Conservation (phyloP, 2,329 filamentous ascomycete species). For the Thielaviopsis ethacetica region DNA sequence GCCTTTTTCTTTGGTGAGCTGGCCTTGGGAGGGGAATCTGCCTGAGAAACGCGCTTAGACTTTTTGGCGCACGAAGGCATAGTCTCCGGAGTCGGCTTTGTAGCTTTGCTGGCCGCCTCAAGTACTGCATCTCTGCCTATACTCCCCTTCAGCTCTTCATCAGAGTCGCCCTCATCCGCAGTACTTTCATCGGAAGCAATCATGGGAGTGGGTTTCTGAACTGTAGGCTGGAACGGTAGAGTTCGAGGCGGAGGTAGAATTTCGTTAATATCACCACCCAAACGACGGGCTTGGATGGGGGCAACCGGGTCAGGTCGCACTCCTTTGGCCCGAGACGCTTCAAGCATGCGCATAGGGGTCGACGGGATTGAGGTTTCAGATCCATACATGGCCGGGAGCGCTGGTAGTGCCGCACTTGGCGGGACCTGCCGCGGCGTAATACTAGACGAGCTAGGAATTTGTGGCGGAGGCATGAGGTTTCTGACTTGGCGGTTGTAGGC, state of each 20-base stretch:
- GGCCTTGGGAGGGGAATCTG: neutral
- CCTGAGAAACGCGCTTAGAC: neutral
- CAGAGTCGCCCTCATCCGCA: neutral
- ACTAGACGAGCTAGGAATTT: neutral
- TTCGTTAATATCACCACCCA: neutral
- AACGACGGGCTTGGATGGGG: neutral
- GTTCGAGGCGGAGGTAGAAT: conserved; percentile 8
- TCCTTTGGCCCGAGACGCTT: neutral
- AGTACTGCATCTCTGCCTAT: neutral
- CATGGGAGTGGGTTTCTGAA: neutral
- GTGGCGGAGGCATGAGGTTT: neutral
- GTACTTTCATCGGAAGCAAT: neutral
- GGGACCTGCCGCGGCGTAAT: neutral
- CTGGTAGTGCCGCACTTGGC: neutral
- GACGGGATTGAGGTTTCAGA: neutral
- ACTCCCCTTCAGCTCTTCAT: neutral
- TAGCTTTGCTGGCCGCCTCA: neutral
- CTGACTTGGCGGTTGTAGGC: neutral
- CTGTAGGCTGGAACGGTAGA: conserved; percentile 4
- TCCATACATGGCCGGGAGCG: neutral
- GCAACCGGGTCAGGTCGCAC: neutral
- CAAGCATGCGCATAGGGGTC: neutral
- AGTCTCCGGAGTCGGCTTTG: neutral
- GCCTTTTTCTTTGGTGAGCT: neutral
- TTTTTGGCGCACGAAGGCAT: neutral